Conservation (phyloP, 306 rosid genomes). For the Rosa persica region DNA sequence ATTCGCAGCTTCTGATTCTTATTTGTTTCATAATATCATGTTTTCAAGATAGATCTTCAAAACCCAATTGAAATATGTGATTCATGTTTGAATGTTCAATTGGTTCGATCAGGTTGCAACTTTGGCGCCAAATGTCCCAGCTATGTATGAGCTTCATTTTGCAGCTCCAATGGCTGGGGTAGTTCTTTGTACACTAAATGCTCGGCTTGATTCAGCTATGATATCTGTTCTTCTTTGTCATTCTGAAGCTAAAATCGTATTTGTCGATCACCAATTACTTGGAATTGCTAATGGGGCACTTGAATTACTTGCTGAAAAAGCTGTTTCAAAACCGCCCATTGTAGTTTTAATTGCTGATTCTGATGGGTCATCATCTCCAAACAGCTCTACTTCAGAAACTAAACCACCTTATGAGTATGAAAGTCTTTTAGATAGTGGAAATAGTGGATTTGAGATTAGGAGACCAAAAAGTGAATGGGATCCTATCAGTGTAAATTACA, state of each 20-base stretch:
- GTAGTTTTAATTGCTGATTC: slow-evolving; percentile 55
- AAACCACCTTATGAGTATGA: slow-evolving; percentile 53
- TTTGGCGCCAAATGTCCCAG: slow-evolving; percentile 76
- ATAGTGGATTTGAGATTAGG: slow-evolving; percentile 44
- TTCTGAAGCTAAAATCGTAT: slow-evolving; percentile 69
- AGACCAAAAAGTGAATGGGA: slow-evolving; percentile 73
- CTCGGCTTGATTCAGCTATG: slow-evolving; percentile 63
- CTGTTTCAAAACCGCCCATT: slow-evolving; percentile 39
- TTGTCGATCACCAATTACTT: slow-evolving; percentile 67
- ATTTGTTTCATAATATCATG: neutral
- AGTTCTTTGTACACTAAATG: slow-evolving; percentile 67
- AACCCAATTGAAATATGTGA: neutral
- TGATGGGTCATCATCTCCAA: slow-evolving; percentile 25
- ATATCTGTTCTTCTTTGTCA: slow-evolving; percentile 52
- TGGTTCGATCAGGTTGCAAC: slow-evolving; percentile 69
- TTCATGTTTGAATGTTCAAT: neutral
- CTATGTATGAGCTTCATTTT: slow-evolving; percentile 94
- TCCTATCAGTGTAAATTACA: slow-evolving; percentile 78
- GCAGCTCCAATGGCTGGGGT: slow-evolving; percentile 95
- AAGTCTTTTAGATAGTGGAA: slow-evolving; percentile 42
- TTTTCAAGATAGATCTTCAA: neutral
- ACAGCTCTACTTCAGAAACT: slow-evolving; percentile 13
- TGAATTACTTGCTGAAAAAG: slow-evolving; percentile 34
- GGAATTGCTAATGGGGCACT: slow-evolving; percentile 57
- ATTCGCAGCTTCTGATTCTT: neutral